A percentile compares a stretch with the other conserved stretches of the same genome.
phyloP scores from a whole-genome alignment of 75 land plant genomes.

The Pinus taeda region DNA sequence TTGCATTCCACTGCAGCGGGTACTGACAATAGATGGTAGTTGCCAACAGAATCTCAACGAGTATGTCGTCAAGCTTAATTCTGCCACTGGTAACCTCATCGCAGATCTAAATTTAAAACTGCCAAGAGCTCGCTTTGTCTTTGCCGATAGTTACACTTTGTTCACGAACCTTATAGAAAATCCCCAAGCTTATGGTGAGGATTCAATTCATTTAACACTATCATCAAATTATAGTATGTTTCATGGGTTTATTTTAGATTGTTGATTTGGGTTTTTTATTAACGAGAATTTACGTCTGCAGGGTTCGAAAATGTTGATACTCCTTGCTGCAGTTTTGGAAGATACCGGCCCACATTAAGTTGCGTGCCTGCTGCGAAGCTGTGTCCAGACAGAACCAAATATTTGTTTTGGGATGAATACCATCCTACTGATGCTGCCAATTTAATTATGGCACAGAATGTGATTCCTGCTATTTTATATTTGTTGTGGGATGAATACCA shows the following conservation, averaged over 20 bases:
- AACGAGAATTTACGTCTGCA: slow-evolving; percentile 14
- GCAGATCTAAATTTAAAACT: slow-evolving; percentile 32
- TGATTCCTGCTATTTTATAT: slow-evolving; percentile 8
- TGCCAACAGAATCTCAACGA: slow-evolving; percentile 66
- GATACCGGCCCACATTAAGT: slow-evolving; percentile 49
- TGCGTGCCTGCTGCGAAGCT: slow-evolving; percentile 53
- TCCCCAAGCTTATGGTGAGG: slow-evolving; percentile 64
- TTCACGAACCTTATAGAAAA: slow-evolving; percentile 48
- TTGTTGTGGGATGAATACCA: slow-evolving; percentile 91
- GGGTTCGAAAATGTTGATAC: slow-evolving; percentile 64
- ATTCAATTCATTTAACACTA: background rate
- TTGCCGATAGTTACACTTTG: slow-evolving; percentile 60
- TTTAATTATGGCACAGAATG: slow-evolving; percentile 48
- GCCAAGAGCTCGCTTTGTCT: slow-evolving; percentile 48
- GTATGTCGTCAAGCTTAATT: slow-evolving; percentile 57
- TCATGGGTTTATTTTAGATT: background rate
- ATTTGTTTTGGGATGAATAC: slow-evolving; percentile 85
- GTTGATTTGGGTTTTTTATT: background rate
- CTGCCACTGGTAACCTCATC: slow-evolving; percentile 25
- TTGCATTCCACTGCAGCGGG: slow-evolving; percentile 46
- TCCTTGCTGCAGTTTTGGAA: slow-evolving; percentile 62
- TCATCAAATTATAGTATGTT: background rate
- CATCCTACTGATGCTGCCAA: slow-evolving; percentile 87
- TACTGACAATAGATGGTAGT: slow-evolving; percentile 56
- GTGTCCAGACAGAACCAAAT: slow-evolving; percentile 68